Evolutionary conservation across 805 yeast genomes (phyloP).

Genomic region (Starmerella bacillaris): DNA sequence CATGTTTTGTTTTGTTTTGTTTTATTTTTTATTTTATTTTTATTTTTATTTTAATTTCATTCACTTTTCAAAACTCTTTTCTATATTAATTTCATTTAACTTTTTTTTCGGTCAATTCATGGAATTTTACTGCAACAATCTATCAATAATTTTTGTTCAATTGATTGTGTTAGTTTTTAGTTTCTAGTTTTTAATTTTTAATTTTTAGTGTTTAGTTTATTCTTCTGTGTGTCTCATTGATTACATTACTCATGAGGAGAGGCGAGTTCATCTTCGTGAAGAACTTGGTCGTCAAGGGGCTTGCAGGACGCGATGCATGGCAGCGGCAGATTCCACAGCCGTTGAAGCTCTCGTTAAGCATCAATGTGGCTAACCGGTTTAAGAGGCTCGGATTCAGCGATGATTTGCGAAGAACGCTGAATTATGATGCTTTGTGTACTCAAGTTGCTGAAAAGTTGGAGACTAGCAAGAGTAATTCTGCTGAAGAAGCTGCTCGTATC

Average conservation of each 20-base stretch:
- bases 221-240: too few species aligned
- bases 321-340: conserved; percentile 48
- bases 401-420: conserved; percentile 63
- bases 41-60: too few species aligned
- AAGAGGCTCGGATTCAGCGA: conserved; percentile 56
- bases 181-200: too few species aligned
- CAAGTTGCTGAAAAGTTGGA: conserved; percentile 39
- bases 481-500: conserved; percentile 29
- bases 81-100: too few species aligned
- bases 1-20: too few species aligned
- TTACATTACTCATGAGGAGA: background rate
- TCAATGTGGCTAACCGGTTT: conserved; percentile 43
- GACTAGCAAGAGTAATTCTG: conserved; percentile 16
- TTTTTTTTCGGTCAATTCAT: too few species aligned
- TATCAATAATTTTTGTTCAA: too few species aligned
- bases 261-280: conserved; percentile 33
- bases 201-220: too few species aligned
- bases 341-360: conserved; percentile 37
- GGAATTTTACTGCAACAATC: too few species aligned
- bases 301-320: conserved; percentile 65
- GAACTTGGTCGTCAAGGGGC: conserved; percentile 42
- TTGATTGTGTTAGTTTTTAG: too few species aligned
- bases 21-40: too few species aligned
- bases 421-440: conserved; percentile 70
- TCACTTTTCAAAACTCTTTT: too few species aligned